A percentile compares a stretch with the other conserved stretches of the same genome.
Evolutionary conservation across 1,284 basidiomycete species (phyloP).

Genomic region (Porodaedalea pini): DNA sequence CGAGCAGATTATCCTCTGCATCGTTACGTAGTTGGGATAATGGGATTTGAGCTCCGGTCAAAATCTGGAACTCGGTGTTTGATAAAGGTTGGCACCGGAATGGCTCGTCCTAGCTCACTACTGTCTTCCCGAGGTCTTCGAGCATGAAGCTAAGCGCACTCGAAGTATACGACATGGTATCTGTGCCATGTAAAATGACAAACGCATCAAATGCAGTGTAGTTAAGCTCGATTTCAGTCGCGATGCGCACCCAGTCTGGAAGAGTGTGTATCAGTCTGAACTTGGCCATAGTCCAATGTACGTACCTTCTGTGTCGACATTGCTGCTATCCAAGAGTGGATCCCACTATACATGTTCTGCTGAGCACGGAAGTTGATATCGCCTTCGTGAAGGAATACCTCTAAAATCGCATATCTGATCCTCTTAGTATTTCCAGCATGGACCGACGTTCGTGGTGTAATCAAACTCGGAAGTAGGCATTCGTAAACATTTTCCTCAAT

Average conservation of each 20-base stretch:
- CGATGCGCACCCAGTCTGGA: slow-evolving; percentile 84
- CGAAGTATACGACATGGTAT: slow-evolving; percentile 88
- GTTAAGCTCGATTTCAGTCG: slow-evolving; percentile 88
- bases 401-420: slow-evolving; percentile 76
- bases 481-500: slow-evolving; percentile 62
- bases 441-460: slow-evolving; percentile 68
- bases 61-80: slow-evolving; percentile 46
- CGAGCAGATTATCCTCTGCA: slow-evolving; percentile 85
- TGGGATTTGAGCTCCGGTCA: slow-evolving; percentile 92
- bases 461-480: slow-evolving; percentile 64
- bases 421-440: slow-evolving; percentile 64
- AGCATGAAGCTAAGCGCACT: slow-evolving; percentile 86
- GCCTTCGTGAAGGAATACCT: slow-evolving; percentile 43
- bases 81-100: background rate
- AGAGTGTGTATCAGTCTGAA: slow-evolving; percentile 20
- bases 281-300: slow-evolving; percentile 19
- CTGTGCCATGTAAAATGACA: slow-evolving; percentile 88
- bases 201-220: slow-evolving; percentile 85
- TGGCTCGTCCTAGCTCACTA: slow-evolving; percentile 42
- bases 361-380: slow-evolving; percentile 3
- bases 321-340: slow-evolving; percentile 84
- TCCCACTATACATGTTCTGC: slow-evolving; percentile 57
- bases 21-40: slow-evolving; percentile 86
- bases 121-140: slow-evolving; percentile 87
- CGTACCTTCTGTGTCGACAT: slow-evolving; percentile 73